Conservation (phyloP, 192 early-diverging fungal genomes). For the Jimgerdemannia flammicorona region DNA sequence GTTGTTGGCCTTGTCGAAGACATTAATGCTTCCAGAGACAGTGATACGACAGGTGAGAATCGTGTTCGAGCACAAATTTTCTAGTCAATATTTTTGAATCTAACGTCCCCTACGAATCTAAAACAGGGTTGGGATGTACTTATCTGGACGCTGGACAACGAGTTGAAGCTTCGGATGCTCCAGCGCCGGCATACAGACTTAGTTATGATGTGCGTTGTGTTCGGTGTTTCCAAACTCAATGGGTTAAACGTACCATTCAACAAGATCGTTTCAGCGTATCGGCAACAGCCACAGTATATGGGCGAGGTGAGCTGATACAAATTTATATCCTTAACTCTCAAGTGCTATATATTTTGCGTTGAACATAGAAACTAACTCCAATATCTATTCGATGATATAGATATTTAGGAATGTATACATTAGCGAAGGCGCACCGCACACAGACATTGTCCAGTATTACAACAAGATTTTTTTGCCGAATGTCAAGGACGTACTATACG, state of each 20-base stretch:
- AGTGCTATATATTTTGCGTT: too few species aligned
- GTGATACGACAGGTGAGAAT: background rate
- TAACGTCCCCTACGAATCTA: too few species aligned
- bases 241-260: background rate
- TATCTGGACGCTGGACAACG: background rate
- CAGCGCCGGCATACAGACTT: background rate
- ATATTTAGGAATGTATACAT: background rate
- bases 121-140: background rate
- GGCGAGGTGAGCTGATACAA: background rate
- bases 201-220: background rate
- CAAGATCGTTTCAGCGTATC: background rate
- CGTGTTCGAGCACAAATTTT: too few species aligned
- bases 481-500: background rate
- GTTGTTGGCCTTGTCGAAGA: background rate
- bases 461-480: background rate
- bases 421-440: background rate
- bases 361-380: background rate
- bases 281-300: background rate
- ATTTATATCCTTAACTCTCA: background rate
- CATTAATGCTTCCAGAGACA: background rate
- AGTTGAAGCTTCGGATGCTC: background rate
- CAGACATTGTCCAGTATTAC: background rate
- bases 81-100: too few species aligned
- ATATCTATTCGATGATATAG: background rate
- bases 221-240: background rate